A percentile compares a stretch with the other conserved stretches of the same genome.
Conservation (phyloP, 2,329 filamentous ascomycete genomes). For the Pseudogymnoascus sp. region DNA sequence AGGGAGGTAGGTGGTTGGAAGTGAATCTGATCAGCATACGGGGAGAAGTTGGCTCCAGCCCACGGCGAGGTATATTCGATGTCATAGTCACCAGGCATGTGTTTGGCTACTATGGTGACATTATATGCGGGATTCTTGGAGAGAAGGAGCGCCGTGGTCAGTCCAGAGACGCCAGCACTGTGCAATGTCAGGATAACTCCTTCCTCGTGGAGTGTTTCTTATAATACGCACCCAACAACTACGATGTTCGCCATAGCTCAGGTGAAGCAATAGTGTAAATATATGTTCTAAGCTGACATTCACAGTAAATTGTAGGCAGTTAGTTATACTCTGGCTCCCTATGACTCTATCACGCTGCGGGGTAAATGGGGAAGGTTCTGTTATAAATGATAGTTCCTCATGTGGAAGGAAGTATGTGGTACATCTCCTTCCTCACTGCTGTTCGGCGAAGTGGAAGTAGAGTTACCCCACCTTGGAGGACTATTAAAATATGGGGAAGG, state of each 20-base stretch:
- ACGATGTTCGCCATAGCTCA: conserved; percentile 27
- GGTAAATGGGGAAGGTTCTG: background rate
- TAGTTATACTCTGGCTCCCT: background rate
- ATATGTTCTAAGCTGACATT: background rate
- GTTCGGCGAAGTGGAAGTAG: background rate
- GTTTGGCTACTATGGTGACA: conserved; percentile 69
- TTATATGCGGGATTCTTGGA: conserved; percentile 46
- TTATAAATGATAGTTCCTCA: background rate
- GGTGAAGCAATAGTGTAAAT: background rate
- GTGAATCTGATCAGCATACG: conserved; percentile 40
- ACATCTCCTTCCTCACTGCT: background rate
- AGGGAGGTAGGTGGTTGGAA: background rate
- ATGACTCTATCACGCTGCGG: background rate
- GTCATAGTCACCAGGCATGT: conserved; percentile 90
- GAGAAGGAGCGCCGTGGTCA: conserved; percentile 55
- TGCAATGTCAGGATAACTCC: background rate
- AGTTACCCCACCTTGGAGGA: background rate
- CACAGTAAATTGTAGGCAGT: background rate
- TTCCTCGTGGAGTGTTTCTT: background rate
- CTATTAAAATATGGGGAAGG: background rate
- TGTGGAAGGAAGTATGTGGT: background rate
- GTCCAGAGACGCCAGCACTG: conserved; percentile 56
- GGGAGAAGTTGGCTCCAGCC: conserved; percentile 74
- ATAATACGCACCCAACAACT: conserved; percentile 30
- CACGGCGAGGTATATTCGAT: conserved; percentile 85